Evolutionary conservation across 2,329 filamentous ascomycete genomes (phyloP).

Genomic region (Dothidotthia symphoricarpi): DNA sequence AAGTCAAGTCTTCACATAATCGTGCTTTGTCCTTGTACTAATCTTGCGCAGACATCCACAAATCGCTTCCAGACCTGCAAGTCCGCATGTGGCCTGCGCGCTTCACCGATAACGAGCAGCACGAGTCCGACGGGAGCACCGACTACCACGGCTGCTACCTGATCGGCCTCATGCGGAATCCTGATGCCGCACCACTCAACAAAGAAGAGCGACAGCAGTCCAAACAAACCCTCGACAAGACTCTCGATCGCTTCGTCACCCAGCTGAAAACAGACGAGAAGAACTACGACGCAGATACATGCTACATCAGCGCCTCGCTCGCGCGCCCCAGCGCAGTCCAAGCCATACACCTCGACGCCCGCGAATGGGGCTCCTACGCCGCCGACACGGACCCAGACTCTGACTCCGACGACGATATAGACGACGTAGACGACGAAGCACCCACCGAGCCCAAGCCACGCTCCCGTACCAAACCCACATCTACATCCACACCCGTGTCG

Average conservation of each 20-base stretch:
- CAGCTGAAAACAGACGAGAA: conserved; percentile 36
- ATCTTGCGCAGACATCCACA: conserved; percentile 53
- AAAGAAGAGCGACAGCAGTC: conserved; percentile 45
- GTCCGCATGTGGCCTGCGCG: conserved; percentile 63
- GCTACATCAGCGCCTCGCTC: conserved; percentile 39
- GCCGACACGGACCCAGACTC: conserved; percentile 44
- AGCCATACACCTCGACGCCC: conserved; percentile 47
- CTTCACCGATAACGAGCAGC: conserved; percentile 44
- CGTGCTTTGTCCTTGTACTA: not conserved
- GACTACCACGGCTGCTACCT: conserved; percentile 64
- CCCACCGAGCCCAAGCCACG: conserved; percentile 15
- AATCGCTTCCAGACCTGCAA: conserved; percentile 52
- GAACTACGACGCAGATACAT: conserved; percentile 36
- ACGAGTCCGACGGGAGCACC: conserved; percentile 4
- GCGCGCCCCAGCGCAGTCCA: conserved; percentile 38
- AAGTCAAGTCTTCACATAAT: conserved; percentile 29
- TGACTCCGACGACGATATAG: conserved; percentile 31
- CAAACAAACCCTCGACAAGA: conserved; percentile 45
- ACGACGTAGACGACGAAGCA: conserved; percentile 19
- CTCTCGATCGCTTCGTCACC: conserved; percentile 38
- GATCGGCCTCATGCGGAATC: conserved; percentile 51
- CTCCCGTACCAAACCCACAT: conserved; percentile 14
- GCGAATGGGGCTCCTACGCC: conserved; percentile 53
- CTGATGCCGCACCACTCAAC: not conserved
- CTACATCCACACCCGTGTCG: conserved; percentile 21